Evolutionary conservation across 345 rosid genomes (phyloP), one percentile per base, ranked within the genome.

Genomic region (Lenwebbia sp.): DNA sequence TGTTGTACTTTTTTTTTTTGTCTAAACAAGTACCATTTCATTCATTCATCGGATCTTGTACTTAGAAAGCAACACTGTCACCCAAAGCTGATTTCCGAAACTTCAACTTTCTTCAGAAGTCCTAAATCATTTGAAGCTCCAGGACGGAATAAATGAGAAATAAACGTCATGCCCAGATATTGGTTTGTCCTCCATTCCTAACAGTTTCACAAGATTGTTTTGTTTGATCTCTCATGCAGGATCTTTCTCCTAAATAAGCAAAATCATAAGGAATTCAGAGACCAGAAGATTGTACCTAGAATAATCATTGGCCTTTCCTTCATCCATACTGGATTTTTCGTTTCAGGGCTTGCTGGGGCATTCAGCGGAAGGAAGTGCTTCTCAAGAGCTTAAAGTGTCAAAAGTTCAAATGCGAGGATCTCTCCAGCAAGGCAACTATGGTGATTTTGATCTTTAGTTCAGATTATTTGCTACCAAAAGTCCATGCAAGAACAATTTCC

Each of bases 401-500:
- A 70, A 65, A 70, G 4, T 70, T 70, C 25, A 37, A 70, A 70
- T 2, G 14, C 21, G 81, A 70, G 81, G 47, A 70, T 37, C 7
- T 37, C 47, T 33, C 81, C 81, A 70, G 47, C 47, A 37, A 37
- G 81, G 47, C 22, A 19, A 37, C 47, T 37, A 23, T 70, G 47
- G 25, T 23, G n/a, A 56, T 56, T 26, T 56, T 56, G 60, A 56
- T 56, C 5, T 56, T 23, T 23, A 25, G 41, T 70, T 70, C 47
- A 70, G 47, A 70, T 70, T 21, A 50, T 86, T 28, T 30, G 30
- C 87, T 90, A 92, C 94, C 93, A 92, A 56, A 87, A 91, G 86
- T 91, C 92, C 89, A 70, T 82, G 90, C 94, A 92, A 2, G 92
- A 90, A 85, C 93, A 92, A 50, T 88, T 86, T 53, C 92, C 93